Percentiles rank a stretch among this genome's conserved stretches.
These are phyloP conservation scores for Helianthus tuberosus DNA, from an alignment of 129 eudicot genomes.

Conservation along the genomic window DNA sequence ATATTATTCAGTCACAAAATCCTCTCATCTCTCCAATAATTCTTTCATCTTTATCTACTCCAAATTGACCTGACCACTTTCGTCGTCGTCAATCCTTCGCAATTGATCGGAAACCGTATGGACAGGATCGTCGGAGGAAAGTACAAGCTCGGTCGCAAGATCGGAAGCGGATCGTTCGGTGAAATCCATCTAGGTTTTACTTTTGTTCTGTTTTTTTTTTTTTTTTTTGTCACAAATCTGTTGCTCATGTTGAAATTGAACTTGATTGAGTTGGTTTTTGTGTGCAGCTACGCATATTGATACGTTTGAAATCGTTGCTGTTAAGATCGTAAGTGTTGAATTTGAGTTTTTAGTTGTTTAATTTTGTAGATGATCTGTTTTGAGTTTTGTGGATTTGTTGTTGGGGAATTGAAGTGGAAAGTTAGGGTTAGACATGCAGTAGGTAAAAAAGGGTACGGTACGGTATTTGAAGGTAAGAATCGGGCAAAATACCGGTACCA, in stretches of 20 bases:
- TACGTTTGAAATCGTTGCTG: conserved; percentile 94
- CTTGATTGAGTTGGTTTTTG: conserved; percentile 21
- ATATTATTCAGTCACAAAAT: conserved; percentile 14
- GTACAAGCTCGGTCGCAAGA: conserved; percentile 96
- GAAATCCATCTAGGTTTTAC: conserved; percentile 76
- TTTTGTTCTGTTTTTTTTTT: not conserved
- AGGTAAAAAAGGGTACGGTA: no score
- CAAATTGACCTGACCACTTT: conserved; percentile 19
- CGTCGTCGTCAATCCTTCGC: conserved; percentile 24
- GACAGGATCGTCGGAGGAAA: conserved; percentile 92
- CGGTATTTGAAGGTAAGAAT: conserved; percentile 12
- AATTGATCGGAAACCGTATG: conserved; percentile 55
- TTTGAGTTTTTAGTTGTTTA: not conserved
- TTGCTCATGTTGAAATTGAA: conserved; percentile 16
- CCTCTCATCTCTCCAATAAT: conserved; percentile 38
- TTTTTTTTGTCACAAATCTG: not conserved
- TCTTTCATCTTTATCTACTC: conserved; percentile 38
- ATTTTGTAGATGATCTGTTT: no score
- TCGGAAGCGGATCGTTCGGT: conserved; percentile 98
- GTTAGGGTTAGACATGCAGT: no score
- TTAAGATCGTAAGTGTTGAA: conserved; percentile 79
- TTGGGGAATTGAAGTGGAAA: no score
- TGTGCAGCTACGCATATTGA: conserved; percentile 96
- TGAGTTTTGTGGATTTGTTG: no score
- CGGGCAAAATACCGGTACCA: not conserved